phyloP scores from a whole-genome alignment of 1,284 basidiomycete species.

The Uromyces viciae-fabae region DNA sequence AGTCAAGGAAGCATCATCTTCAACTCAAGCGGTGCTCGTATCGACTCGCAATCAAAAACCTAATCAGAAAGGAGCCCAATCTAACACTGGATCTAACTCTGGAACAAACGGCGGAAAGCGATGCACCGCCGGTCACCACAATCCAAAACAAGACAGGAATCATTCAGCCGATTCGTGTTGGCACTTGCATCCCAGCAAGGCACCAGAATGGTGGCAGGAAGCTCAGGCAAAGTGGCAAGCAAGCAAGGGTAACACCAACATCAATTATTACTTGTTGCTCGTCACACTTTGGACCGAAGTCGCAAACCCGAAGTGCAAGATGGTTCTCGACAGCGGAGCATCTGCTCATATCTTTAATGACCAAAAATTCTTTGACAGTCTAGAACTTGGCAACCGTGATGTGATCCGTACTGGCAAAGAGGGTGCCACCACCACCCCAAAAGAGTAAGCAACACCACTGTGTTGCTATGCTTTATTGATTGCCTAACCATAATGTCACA shows the following conservation, averaged over 20 bases:
- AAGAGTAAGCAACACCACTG: too few species aligned
- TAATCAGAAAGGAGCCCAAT: neutral
- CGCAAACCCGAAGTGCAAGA: neutral
- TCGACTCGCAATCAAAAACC: neutral
- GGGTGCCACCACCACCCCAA: neutral
- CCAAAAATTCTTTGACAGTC: neutral
- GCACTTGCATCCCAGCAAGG: neutral
- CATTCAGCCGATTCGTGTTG: constrained; percentile 6
- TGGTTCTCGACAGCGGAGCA: constrained; percentile 10
- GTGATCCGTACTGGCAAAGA: constrained; percentile 10
- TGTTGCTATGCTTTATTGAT: too few species aligned
- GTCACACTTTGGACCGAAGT: neutral
- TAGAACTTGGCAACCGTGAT: neutral
- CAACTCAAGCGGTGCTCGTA: neutral
- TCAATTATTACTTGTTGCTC: constrained; percentile 1
- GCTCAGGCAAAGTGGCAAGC: constrained; percentile 5
- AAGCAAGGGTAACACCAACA: neutral
- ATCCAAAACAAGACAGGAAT: neutral
- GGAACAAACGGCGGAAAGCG: neutral
- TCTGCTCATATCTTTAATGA: constrained; percentile 15
- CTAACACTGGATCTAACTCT: neutral
- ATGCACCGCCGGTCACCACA: neutral
- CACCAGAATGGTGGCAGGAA: constrained; percentile 17
- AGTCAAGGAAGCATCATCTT: neutral
- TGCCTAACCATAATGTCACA: too few species aligned